phyloP scores from a whole-genome alignment of 192 early-diverging fungal genomes.

The Haplosporangium gracile region DNA sequence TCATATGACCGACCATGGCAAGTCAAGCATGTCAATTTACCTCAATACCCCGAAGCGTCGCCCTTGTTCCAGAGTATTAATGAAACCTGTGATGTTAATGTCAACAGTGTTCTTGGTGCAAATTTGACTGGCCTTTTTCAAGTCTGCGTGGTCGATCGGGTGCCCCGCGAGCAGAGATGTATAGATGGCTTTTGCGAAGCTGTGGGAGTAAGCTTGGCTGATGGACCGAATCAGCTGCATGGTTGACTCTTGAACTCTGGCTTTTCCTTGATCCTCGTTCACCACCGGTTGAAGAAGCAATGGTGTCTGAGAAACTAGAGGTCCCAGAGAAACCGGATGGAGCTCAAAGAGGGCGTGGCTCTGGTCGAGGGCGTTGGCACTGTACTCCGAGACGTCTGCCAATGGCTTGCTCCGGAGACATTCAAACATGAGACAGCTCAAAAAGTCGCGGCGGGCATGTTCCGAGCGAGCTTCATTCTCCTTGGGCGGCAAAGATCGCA shows the following conservation, averaged over 20 bases:
- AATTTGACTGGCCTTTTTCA: conserved; percentile 60
- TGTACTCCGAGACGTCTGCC: conserved; percentile 32
- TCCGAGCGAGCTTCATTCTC: conserved; percentile 12
- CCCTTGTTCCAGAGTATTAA: conserved; percentile 66
- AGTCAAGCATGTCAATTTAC: conserved; percentile 12
- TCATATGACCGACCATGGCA: neutral
- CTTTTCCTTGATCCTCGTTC: conserved; percentile 34
- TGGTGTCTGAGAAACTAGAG: conserved; percentile 19
- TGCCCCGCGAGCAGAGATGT: conserved; percentile 65
- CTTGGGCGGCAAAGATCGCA: conserved; percentile 46
- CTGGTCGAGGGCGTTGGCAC: conserved; percentile 31
- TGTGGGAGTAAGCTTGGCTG: conserved; percentile 62
- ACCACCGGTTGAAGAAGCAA: conserved; percentile 31
- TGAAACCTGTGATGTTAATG: conserved; percentile 69
- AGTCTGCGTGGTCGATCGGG: conserved; percentile 58
- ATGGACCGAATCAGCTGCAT: conserved; percentile 55
- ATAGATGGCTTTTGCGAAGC: conserved; percentile 67
- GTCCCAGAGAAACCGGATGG: conserved; percentile 25
- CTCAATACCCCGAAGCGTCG: conserved; percentile 38
- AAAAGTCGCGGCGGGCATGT: conserved; percentile 23
- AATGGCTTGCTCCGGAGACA: conserved; percentile 63
- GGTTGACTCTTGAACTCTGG: conserved; percentile 37
- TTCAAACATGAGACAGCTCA: conserved; percentile 63
- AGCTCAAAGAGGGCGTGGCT: conserved; percentile 35
- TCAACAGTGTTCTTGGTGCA: conserved; percentile 64